These are phyloP conservation scores for Cymbopogon citratus DNA, from an alignment of 176 grass and related monocot species.

Conservation along the genomic window DNA sequence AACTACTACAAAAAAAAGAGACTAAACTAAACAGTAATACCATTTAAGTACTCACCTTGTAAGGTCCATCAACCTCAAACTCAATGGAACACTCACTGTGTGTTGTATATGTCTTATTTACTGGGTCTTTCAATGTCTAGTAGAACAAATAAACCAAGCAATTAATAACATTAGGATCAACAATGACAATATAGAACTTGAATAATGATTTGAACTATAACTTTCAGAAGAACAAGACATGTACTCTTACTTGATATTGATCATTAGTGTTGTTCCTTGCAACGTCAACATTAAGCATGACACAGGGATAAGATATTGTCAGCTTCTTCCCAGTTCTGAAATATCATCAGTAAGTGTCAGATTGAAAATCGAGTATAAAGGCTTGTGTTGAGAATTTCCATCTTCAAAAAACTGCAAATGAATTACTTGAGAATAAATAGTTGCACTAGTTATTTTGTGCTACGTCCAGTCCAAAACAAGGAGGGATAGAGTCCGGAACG, in stretches of 20 bases:
- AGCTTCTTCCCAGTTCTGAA: constrained; percentile 80
- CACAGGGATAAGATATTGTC: constrained; percentile 87
- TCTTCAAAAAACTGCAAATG: not conserved
- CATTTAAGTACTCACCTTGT: constrained; percentile 61
- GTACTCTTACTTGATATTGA: constrained; percentile 85
- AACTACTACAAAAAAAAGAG: constrained; percentile 12
- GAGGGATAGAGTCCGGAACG: no score
- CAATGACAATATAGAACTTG: constrained; percentile 3
- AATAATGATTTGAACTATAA: constrained; percentile 14
- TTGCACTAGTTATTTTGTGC: not conserved
- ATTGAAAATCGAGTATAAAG: not conserved
- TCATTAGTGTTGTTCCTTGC: constrained; percentile 95
- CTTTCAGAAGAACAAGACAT: constrained; percentile 21
- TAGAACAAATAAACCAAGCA: constrained; percentile 21
- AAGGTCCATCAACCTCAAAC: constrained; percentile 98
- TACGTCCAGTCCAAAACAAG: constrained; percentile 11
- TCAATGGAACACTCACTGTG: constrained; percentile 96
- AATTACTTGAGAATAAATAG: not conserved
- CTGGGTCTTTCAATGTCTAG: constrained; percentile 73
- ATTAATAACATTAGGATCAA: not conserved
- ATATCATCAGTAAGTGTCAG: constrained; percentile 37
- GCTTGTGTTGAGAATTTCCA: constrained; percentile 11
- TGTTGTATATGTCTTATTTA: constrained; percentile 76
- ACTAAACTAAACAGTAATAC: not conserved
- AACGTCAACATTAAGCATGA: constrained; percentile 96